Percentiles rank a stretch among this genome's conserved stretches.
These are phyloP conservation scores for Orbilia oligospora DNA, from an alignment of 2,329 filamentous ascomycete genomes.

Conservation along the genomic window DNA sequence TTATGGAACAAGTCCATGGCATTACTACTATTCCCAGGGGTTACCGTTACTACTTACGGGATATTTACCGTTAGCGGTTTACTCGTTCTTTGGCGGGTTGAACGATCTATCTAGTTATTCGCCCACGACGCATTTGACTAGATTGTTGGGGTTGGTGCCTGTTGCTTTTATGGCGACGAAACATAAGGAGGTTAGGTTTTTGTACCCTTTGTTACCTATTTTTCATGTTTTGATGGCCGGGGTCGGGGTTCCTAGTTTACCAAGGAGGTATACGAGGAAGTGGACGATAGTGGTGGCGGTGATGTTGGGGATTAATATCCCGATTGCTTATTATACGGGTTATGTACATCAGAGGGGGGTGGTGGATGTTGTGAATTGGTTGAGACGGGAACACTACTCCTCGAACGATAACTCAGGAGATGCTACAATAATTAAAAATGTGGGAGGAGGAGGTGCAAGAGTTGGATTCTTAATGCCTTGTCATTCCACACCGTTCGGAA, in stretches of 20 bases:
- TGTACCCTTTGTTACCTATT: constrained; percentile 90
- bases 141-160: constrained; percentile 28
- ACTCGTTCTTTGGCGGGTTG: constrained; percentile 70
- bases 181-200: constrained; percentile 97
- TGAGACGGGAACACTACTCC: constrained; percentile 74
- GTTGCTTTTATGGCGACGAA: constrained; percentile 73
- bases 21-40: constrained; percentile 94
- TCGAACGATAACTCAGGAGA: too few relatives aligned
- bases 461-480: constrained; percentile 92
- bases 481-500: constrained; percentile 93
- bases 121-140: constrained; percentile 9
- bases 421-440: too few relatives aligned
- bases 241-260: constrained; percentile 64
- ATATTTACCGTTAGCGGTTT: constrained; percentile 79
- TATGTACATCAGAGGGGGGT: constrained; percentile 85
- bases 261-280: constrained; percentile 48
- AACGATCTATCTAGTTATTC: constrained; percentile 66
- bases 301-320: constrained; percentile 75
- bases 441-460: constrained; percentile 68
- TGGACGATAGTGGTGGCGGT: constrained; percentile 46
- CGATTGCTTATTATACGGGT: constrained; percentile 81
- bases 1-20: constrained; percentile 89
- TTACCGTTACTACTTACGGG: constrained; percentile 89
- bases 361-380: constrained; percentile 79
- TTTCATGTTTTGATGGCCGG: constrained; percentile 84